Conservation (phyloP, 495 filamentous ascomycete genomes). For the Penicillium samsonianum region DNA sequence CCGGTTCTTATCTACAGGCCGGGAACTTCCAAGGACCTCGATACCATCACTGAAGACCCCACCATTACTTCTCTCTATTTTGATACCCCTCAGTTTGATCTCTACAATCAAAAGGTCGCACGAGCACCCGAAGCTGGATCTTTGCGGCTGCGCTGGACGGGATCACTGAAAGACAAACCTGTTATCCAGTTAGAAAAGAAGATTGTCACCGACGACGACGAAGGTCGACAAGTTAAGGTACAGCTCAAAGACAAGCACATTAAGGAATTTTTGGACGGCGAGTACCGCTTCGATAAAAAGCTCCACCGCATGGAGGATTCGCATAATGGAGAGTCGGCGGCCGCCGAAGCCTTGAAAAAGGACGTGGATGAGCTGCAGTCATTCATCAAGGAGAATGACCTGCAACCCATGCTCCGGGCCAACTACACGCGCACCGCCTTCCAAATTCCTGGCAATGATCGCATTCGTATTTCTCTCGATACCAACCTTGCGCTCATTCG, state of each 20-base stretch:
- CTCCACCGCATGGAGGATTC: slow-evolving; percentile 78
- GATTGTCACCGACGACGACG: slow-evolving; percentile 70
- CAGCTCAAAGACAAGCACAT: slow-evolving; percentile 92
- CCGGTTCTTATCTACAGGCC: slow-evolving; percentile 93
- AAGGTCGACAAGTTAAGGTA: slow-evolving; percentile 74
- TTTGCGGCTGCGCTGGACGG: slow-evolving; percentile 87
- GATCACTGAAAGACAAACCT: slow-evolving; percentile 73
- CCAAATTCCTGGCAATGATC: slow-evolving; percentile 91
- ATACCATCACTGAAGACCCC: slow-evolving; percentile 76
- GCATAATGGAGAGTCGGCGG: slow-evolving; percentile 60
- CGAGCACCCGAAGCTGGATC: slow-evolving; percentile 77
- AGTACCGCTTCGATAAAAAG: slow-evolving; percentile 91
- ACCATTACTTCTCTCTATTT: slow-evolving; percentile 96
- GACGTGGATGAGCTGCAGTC: slow-evolving; percentile 76
- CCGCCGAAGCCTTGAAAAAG: slow-evolving; percentile 58
- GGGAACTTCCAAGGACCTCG: slow-evolving; percentile 72
- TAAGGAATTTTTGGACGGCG: slow-evolving; percentile 79
- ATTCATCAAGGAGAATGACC: slow-evolving; percentile 72
- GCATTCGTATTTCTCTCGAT: slow-evolving; percentile 88
- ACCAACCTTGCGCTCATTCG: slow-evolving; percentile 90
- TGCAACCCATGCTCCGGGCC: slow-evolving; percentile 84
- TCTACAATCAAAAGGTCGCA: slow-evolving; percentile 84
- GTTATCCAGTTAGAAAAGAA: slow-evolving; percentile 89
- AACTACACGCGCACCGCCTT: slow-evolving; percentile 95
- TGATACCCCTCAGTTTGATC: slow-evolving; percentile 78